Evolutionary conservation across 1,139 yeast species (phyloP).

Genomic region (Pichia sp.): DNA sequence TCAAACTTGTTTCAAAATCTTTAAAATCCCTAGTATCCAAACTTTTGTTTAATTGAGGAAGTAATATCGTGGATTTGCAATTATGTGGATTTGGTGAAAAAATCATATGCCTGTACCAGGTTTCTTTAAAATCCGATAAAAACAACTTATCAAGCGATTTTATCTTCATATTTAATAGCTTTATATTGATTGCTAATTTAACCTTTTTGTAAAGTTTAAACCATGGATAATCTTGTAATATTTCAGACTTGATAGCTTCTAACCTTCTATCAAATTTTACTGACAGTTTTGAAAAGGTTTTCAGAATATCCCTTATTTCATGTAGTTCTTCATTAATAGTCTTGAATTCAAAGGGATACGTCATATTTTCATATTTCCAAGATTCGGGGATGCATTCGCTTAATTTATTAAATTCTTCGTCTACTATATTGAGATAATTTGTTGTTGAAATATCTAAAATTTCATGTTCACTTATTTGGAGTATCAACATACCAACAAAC

Average conservation of each 20-base stretch:
- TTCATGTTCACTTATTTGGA: slow-evolving; percentile 51
- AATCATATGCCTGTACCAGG: slow-evolving; percentile 39
- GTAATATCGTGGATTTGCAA: neutral
- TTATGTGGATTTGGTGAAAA: slow-evolving; percentile 32
- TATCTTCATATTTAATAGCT: slow-evolving; percentile 47
- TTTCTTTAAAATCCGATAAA: slow-evolving; percentile 10
- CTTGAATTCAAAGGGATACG: slow-evolving; percentile 10
- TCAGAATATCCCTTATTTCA: neutral
- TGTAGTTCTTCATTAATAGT: slow-evolving; percentile 8
- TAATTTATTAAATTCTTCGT: slow-evolving; percentile 24
- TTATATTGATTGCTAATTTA: slow-evolving; percentile 50
- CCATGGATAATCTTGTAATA: slow-evolving; percentile 65
- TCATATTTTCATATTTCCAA: slow-evolving; percentile 25
- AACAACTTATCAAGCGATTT: slow-evolving; percentile 44
- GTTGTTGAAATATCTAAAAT: slow-evolving; percentile 36
- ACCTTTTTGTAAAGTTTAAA: slow-evolving; percentile 53
- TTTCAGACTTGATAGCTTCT: slow-evolving; percentile 38
- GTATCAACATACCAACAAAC: slow-evolving; percentile 47
- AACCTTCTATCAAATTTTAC: slow-evolving; percentile 21
- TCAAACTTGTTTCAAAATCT: slow-evolving; percentile 16
- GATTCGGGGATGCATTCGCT: slow-evolving; percentile 30
- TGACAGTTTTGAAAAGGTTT: slow-evolving; percentile 11
- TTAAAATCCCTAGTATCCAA: slow-evolving; percentile 23
- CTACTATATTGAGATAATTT: slow-evolving; percentile 33
- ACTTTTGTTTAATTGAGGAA: neutral